A percentile compares a stretch with the other conserved stretches of the same genome.
phyloP scores from a whole-genome alignment of 257 asterid genomes.

The Asclepias syriaca region DNA sequence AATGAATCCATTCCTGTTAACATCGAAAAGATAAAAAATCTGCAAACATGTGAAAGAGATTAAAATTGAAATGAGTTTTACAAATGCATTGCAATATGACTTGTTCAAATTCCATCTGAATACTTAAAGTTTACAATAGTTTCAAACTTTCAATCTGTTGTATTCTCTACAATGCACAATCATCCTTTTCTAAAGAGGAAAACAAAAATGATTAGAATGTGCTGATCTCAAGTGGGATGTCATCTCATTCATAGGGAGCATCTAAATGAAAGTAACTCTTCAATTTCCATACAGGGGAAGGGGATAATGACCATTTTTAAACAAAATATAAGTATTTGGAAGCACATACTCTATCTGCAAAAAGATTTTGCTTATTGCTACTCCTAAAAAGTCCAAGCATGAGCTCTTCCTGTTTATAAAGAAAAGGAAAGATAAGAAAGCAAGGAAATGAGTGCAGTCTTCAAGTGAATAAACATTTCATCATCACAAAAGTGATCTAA shows the following conservation, averaged over 20 bases:
- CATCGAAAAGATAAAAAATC: constrained; percentile 30
- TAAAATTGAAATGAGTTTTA: constrained; percentile 3
- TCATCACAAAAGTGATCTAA: background rate
- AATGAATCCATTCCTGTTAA: constrained; percentile 24
- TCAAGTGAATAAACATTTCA: background rate
- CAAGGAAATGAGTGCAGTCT: background rate
- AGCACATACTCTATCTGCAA: constrained; percentile 20
- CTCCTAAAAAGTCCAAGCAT: constrained; percentile 22
- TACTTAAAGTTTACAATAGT: background rate
- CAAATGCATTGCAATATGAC: background rate
- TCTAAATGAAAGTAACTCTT: background rate
- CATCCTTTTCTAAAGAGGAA: background rate
- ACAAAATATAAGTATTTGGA: background rate
- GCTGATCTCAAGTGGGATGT: background rate
- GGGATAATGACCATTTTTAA: too few species aligned
- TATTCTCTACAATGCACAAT: too few species aligned
- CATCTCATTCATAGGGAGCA: background rate
- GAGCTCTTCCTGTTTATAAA: constrained; percentile 24
- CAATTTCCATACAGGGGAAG: background rate
- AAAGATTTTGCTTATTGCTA: constrained; percentile 18
- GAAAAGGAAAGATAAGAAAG: background rate
- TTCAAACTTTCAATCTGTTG: background rate
- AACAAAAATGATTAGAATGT: background rate
- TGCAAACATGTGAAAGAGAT: constrained; percentile 3
- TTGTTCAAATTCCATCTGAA: background rate